phyloP scores from a whole-genome alignment of 805 yeast genomes.

The Ogataea zsoltii region DNA sequence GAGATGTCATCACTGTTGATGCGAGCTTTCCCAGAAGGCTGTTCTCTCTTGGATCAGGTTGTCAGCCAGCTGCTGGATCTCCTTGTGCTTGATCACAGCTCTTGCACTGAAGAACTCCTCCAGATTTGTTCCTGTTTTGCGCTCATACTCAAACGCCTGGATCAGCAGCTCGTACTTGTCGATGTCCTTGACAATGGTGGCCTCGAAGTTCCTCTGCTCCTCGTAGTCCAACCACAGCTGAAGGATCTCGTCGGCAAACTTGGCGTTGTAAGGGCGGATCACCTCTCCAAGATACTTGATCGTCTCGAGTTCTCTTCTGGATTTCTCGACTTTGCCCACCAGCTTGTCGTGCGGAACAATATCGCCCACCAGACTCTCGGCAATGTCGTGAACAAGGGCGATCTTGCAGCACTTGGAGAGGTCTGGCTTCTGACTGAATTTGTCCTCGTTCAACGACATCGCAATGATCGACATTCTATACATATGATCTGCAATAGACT shows the following conservation, averaged over 20 bases:
- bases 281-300: conserved; percentile 64
- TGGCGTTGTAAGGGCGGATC: conserved; percentile 61
- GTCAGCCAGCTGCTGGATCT: conserved; percentile 68
- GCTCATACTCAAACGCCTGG: conserved; percentile 85
- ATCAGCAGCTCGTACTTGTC: conserved; percentile 87
- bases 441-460: conserved; percentile 55
- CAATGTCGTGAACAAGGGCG: conserved; percentile 90
- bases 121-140: conserved; percentile 58
- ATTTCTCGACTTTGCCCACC: conserved; percentile 78
- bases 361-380: conserved; percentile 93
- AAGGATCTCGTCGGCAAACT: conserved; percentile 62
- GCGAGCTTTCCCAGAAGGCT: conserved; percentile 40
- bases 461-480: conserved; percentile 87
- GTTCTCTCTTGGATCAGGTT: conserved; percentile 51
- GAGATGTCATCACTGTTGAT: too few relatives aligned
- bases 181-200: conserved; percentile 87
- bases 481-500: conserved; percentile 93
- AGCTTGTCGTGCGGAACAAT: conserved; percentile 75
- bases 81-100: conserved; percentile 64
- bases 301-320: conserved; percentile 73
- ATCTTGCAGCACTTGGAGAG: conserved; percentile 75
- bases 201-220: conserved; percentile 76
- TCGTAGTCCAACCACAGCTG: conserved; percentile 90
- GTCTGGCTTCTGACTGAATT: conserved; percentile 38
- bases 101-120: conserved; percentile 70